These are phyloP conservation scores for Neurospora sp. DNA, from an alignment of 495 filamentous ascomycete species.

Conservation along the genomic window DNA sequence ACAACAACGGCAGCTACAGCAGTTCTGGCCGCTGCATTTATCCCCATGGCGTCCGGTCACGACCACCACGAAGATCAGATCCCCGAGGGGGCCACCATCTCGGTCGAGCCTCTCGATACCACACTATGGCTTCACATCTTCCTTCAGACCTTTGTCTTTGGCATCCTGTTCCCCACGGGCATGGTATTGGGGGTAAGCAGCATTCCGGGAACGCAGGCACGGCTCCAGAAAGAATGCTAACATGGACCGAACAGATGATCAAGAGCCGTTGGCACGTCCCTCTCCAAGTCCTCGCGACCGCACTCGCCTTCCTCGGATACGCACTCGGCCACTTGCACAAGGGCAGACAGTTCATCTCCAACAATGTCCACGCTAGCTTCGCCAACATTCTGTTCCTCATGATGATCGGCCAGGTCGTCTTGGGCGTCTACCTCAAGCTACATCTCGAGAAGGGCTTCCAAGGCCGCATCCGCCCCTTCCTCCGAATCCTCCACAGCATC, in stretches of 20 bases:
- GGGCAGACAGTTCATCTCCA: constrained; percentile 69
- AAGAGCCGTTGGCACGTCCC: constrained; percentile 94
- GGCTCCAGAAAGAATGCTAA: constrained; percentile 2
- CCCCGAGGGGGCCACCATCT: constrained; percentile 63
- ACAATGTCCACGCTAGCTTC: constrained; percentile 75
- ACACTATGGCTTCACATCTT: constrained; percentile 92
- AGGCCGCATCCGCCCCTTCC: constrained; percentile 59
- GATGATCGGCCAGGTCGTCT: constrained; percentile 61
- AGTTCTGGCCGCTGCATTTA: constrained; percentile 12
- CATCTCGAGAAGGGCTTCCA: constrained; percentile 79
- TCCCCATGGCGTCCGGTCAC: constrained; percentile 47
- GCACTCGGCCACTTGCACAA: constrained; percentile 86
- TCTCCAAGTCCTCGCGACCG: constrained; percentile 62
- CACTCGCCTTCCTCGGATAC: constrained; percentile 72
- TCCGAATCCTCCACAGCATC: constrained; percentile 67
- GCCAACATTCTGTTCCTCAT: constrained; percentile 70
- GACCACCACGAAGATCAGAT: constrained; percentile 69
- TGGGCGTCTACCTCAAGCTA: constrained; percentile 82
- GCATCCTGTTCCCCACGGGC: constrained; percentile 82
- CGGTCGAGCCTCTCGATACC: constrained; percentile 78
- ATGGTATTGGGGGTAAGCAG: constrained; percentile 82
- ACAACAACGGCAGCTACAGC: constrained; percentile 2
- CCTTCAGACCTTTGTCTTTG: constrained; percentile 78
- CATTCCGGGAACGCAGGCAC: constrained; percentile 1
- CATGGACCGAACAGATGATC: constrained; percentile 51